Evolutionary conservation across 2,329 filamentous ascomycete genomes (phyloP).

Genomic region (Plectosphaerella plurivora): DNA sequence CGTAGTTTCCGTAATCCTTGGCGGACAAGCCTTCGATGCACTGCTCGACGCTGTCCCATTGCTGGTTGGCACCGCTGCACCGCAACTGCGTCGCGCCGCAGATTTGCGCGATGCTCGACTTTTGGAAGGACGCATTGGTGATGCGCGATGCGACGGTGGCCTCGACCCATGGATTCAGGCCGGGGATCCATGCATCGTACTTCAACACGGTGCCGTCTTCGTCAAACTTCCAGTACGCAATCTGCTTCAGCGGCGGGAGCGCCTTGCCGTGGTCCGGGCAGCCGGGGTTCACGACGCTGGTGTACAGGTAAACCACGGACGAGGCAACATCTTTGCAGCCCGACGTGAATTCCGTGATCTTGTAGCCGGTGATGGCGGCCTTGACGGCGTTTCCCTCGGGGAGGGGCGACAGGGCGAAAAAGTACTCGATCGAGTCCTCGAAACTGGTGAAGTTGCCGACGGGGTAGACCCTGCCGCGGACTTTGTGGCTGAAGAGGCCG

Average conservation of each 20-base stretch:
- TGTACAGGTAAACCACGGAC: conserved; percentile 29
- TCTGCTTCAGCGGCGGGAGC: conserved; percentile 27
- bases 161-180: conserved; percentile 31
- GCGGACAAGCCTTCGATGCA: conserved; percentile 24
- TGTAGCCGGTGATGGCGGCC: conserved; percentile 25
- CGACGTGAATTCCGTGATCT: conserved; percentile 26
- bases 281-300: conserved; percentile 23
- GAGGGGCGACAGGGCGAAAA: conserved; percentile 34
- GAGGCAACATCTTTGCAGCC: conserved; percentile 29
- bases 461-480: conserved; percentile 32
- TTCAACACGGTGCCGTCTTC: conserved; percentile 32
- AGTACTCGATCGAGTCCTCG: conserved; percentile 37
- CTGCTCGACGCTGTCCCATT: conserved; percentile 26
- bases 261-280: conserved; percentile 21
- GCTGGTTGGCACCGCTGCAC: conserved; percentile 29
- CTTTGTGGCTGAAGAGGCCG: conserved; percentile 30
- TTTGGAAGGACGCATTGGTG: conserved; percentile 19
- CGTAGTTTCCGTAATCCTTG: conserved; percentile 33
- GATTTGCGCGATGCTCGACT: conserved; percentile 21
- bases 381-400: conserved; percentile 19
- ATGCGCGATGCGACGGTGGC: conserved; percentile 19
- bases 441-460: conserved; percentile 36
- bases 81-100: conserved; percentile 26
- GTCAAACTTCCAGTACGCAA: conserved; percentile 41
- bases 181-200: conserved; percentile 39